Conservation (phyloP, 2,329 filamentous ascomycete genomes). For the Chaetomiaceae sp. region DNA sequence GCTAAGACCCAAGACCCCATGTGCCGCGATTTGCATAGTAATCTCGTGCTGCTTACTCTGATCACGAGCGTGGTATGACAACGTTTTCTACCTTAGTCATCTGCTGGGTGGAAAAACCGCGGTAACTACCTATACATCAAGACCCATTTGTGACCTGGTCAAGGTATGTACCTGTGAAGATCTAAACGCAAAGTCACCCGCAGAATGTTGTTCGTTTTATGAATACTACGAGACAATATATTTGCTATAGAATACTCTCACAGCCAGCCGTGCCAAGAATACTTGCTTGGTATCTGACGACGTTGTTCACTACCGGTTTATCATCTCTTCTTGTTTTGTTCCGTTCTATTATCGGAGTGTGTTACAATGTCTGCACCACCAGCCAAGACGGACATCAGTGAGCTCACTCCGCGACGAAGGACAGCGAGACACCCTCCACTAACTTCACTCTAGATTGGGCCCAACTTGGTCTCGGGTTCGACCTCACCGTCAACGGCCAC, state of each 20-base stretch:
- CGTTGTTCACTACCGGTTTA: not conserved
- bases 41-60: not conserved
- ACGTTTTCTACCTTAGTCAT: not conserved
- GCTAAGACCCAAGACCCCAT: not conserved
- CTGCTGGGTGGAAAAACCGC: not conserved
- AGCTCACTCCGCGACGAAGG: not conserved
- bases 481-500: conserved; percentile 72
- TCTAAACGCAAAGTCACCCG: not conserved
- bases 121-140: not conserved
- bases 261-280: not conserved
- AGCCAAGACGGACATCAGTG: not conserved
- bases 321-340: not conserved
- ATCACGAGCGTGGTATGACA: not conserved
- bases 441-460: conserved; percentile 1
- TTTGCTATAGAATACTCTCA: not conserved
- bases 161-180: not conserved
- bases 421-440: not conserved
- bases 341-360: not conserved
- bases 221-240: not conserved
- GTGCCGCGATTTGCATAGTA: not conserved
- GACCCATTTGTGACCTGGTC: not conserved
- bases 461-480: not conserved
- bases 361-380: conserved; percentile 1
- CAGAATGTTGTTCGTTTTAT: not conserved
- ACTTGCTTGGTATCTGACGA: not conserved